Evolutionary conservation across 2,329 filamentous ascomycete genomes (phyloP).

Genomic region (Arachnomyces sp.): DNA sequence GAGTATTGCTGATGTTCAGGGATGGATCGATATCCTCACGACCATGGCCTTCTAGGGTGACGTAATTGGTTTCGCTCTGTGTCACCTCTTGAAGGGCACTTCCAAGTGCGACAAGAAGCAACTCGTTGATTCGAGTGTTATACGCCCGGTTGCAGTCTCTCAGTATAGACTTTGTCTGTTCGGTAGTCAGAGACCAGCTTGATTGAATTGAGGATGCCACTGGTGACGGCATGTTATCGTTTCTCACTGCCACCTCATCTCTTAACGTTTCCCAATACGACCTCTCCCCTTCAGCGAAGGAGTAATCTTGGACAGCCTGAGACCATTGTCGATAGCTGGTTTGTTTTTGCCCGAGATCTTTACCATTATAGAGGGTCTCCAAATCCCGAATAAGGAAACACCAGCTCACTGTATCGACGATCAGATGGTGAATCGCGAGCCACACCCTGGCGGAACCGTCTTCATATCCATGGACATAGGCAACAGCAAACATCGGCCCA

Average conservation of each 20-base stretch:
- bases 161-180: not conserved
- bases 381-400: slow-evolving; percentile 1
- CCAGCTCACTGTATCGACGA: slow-evolving; percentile 1
- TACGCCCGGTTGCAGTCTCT: not conserved
- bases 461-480: not conserved
- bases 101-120: not conserved
- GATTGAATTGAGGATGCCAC: not conserved
- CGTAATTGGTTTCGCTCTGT: not conserved
- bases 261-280: not conserved
- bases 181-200: not conserved
- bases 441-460: slow-evolving; percentile 1
- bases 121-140: not conserved
- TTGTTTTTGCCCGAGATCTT: not conserved
- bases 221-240: not conserved
- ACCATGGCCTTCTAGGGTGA: slow-evolving; percentile 3
- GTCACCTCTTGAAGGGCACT: not conserved
- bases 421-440: slow-evolving; percentile 1
- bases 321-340: not conserved
- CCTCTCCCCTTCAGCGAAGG: not conserved
- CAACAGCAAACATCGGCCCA: slow-evolving; percentile 1
- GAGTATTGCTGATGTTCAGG: slow-evolving; percentile 1
- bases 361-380: not conserved
- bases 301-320: not conserved
- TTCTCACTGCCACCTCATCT: not conserved
- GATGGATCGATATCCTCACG: slow-evolving; percentile 3